phyloP scores from a whole-genome alignment of 2,329 filamentous ascomycete genomes.

The Teratosphaeria nubilosa region DNA sequence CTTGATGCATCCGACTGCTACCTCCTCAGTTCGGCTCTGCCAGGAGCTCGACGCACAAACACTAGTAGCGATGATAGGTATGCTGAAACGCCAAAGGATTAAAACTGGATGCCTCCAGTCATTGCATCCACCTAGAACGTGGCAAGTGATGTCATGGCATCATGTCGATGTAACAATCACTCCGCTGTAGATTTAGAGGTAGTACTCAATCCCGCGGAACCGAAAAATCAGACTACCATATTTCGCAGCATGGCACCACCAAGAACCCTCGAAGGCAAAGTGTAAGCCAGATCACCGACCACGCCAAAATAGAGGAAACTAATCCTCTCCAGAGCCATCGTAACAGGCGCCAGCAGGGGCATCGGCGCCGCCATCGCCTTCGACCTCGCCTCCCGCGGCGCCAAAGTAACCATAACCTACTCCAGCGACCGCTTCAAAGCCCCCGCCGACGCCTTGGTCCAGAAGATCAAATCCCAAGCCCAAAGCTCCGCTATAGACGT shows the following conservation, averaged over 20 bases:
- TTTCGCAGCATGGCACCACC: neutral
- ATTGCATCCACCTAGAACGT: neutral
- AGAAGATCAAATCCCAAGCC: neutral
- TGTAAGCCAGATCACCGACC: neutral
- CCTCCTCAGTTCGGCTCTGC: no score
- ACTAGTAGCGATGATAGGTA: neutral
- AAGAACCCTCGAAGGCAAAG: neutral
- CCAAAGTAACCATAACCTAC: neutral
- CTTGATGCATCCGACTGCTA: no score
- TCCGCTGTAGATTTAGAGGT: no score
- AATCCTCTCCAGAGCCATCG: neutral
- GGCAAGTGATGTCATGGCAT: neutral
- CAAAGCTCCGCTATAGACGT: neutral
- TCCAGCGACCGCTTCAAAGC: neutral
- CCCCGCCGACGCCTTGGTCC: neutral
- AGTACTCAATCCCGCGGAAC: no score
- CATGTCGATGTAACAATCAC: neutral
- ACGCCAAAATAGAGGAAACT: neutral
- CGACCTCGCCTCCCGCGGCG: neutral
- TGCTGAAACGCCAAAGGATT: neutral
- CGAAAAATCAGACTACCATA: neutral
- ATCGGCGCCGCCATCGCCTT: slow-evolving; percentile 1
- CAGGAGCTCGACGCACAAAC: neutral
- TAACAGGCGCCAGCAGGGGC: neutral
- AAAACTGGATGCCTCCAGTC: no score